These are phyloP conservation scores for Penicillium sp. DNA, from an alignment of 2,329 filamentous ascomycete species.

Conservation along the genomic window DNA sequence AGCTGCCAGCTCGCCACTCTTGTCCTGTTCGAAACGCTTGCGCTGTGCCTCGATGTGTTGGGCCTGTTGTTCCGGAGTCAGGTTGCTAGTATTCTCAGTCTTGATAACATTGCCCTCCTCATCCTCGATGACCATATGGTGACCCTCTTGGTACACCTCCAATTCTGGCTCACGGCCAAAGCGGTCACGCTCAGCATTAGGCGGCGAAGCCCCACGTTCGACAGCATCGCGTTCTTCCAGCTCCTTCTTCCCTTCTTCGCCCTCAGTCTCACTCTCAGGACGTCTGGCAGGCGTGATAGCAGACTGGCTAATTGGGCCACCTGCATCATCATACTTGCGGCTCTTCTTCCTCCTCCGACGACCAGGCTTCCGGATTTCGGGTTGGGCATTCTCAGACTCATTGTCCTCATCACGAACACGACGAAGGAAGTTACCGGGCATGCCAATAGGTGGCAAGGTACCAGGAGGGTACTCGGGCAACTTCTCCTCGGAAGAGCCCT, in stretches of 20 bases:
- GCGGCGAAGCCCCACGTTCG: constrained; percentile 40
- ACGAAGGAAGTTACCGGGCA: constrained; percentile 72
- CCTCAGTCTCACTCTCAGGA: constrained; percentile 30
- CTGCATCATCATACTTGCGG: constrained; percentile 70
- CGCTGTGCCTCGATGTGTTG: constrained; percentile 53
- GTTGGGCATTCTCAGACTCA: constrained; percentile 51
- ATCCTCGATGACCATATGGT: constrained; percentile 75
- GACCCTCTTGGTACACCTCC: constrained; percentile 75
- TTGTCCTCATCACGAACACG: constrained; percentile 71
- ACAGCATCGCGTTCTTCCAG: constrained; percentile 26
- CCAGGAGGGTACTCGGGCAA: constrained; percentile 60
- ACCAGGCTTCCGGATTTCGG: constrained; percentile 47
- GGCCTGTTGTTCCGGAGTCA: constrained; percentile 54
- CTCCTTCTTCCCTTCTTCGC: constrained; percentile 22
- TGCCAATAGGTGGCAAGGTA: constrained; percentile 63
- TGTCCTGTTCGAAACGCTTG: constrained; percentile 52
- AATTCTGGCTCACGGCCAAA: constrained; percentile 42
- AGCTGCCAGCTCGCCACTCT: constrained; percentile 42
- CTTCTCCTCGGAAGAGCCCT: constrained; percentile 56
- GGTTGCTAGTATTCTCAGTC: constrained; percentile 50
- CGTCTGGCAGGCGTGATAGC: constrained; percentile 67
- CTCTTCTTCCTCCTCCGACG: constrained; percentile 54
- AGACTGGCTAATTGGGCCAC: constrained; percentile 82
- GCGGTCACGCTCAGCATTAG: constrained; percentile 27
- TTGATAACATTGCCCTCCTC: constrained; percentile 79